phyloP scores from a whole-genome alignment of 768 basidiomycete species.

The Tephrocybe sp. region DNA sequence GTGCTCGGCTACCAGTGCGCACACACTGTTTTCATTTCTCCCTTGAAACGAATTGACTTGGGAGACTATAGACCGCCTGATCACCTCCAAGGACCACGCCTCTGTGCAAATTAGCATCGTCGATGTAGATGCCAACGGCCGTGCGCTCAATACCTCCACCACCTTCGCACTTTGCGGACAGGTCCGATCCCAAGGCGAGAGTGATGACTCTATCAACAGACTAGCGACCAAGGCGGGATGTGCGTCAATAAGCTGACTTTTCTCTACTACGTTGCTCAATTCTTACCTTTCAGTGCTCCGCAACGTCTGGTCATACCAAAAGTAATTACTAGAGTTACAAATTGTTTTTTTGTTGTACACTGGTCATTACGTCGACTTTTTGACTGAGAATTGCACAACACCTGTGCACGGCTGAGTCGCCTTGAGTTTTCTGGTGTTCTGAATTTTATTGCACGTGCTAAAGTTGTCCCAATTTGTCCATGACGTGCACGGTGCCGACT shows the following conservation, averaged over 20 bases:
- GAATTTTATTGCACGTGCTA: slow-evolving; percentile 7
- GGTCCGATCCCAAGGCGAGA: slow-evolving; percentile 93
- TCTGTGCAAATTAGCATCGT: slow-evolving; percentile 95
- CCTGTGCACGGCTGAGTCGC: too few species aligned
- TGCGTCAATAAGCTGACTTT: slow-evolving; percentile 45
- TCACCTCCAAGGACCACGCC: slow-evolving; percentile 98
- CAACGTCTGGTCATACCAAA: slow-evolving; percentile 95
- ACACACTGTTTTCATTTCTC: background rate
- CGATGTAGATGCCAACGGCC: slow-evolving; percentile 90
- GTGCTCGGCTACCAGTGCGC: slow-evolving; percentile 94
- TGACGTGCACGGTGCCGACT: slow-evolving; percentile 8
- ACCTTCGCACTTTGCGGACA: slow-evolving; percentile 94
- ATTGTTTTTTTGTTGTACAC: slow-evolving; percentile 13
- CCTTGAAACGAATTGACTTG: slow-evolving; percentile 4
- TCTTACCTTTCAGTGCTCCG: slow-evolving; percentile 68
- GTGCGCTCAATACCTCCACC: slow-evolving; percentile 73
- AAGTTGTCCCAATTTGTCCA: slow-evolving; percentile 1
- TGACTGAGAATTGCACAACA: too few species aligned
- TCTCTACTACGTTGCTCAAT: background rate
- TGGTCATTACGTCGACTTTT: slow-evolving; percentile 11
- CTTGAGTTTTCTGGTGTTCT: background rate
- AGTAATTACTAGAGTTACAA: slow-evolving; percentile 49
- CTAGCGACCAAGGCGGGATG: slow-evolving; percentile 92
- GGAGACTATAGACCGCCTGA: slow-evolving; percentile 76
- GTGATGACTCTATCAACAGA: slow-evolving; percentile 95